These are phyloP conservation scores for Didymella arachidicola DNA, from an alignment of 2,329 filamentous ascomycete species.

Conservation along the genomic window DNA sequence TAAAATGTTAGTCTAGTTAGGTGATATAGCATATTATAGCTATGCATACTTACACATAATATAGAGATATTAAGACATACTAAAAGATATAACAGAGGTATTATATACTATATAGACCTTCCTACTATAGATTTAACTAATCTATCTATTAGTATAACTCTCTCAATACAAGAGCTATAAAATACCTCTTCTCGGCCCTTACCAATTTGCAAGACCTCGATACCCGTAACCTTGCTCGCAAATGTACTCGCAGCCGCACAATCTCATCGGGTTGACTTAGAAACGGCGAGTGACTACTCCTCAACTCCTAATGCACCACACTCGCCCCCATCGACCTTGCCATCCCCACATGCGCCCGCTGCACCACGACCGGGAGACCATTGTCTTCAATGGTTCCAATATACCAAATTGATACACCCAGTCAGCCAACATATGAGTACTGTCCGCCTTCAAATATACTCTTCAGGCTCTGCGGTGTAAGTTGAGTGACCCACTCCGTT, in stretches of 20 bases:
- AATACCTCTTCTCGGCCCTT: not conserved
- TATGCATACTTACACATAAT: no score
- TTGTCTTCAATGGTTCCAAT: slow-evolving; percentile 1
- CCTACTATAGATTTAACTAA: no score
- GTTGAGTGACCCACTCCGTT: slow-evolving; percentile 53
- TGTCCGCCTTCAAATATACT: slow-evolving; percentile 58
- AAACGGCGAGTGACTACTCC: slow-evolving; percentile 60
- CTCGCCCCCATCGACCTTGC: slow-evolving; percentile 51
- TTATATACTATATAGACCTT: no score
- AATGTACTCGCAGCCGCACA: slow-evolving; percentile 17
- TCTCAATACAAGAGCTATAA: no score
- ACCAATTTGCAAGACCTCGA: not conserved
- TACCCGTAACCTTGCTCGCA: not conserved
- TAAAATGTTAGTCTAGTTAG: no score
- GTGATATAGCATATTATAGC: no score
- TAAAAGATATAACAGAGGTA: no score
- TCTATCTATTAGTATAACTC: no score
- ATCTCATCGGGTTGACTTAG: slow-evolving; percentile 57
- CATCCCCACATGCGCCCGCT: slow-evolving; percentile 41
- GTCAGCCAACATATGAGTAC: slow-evolving; percentile 57
- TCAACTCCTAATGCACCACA: slow-evolving; percentile 53
- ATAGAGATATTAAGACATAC: no score
- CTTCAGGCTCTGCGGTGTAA: slow-evolving; percentile 55
- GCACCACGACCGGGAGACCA: not conserved
- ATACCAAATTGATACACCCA: slow-evolving; percentile 25